Base-by-base conservation (phyloP, 345 rosid genomes). In the Carallia pectinifolia region DNA sequence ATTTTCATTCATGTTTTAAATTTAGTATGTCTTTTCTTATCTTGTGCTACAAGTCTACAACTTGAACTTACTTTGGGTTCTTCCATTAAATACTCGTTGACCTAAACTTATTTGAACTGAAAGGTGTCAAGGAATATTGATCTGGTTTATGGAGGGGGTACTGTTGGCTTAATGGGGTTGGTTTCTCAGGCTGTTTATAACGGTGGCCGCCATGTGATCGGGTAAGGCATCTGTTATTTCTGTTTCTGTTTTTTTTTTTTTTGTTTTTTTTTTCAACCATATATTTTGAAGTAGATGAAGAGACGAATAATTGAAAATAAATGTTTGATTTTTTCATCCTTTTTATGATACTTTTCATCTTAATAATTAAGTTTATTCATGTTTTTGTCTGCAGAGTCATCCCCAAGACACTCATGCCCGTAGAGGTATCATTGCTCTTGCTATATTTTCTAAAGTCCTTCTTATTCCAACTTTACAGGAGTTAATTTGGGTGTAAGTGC, bases 71-170 rank as follows among this genome's bases (percentile, higher is more conserved):
- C 60, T 23, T 55, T 55, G 33, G 60, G 12, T 23, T 17, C 33
- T 23, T 4, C 6, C 23, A 55, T 55, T 55, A 55, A 55, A 12
- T 17, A 52, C 39, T 53, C 2, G 23, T 53, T 53, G 59, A 55
- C 59, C 2, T 7, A 54, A 54, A 4, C 0, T 33, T 33, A 2
- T 52, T 50, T 64, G 12, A 6, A 4, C 7, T 5, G 16, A n/a
- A 16, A 93, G 98, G 98, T 93, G 10, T 70, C 90, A 29, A 93
- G 92, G 74, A 88, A 89, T 48, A 89, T 93, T 66, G 97, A 91
- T 76, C 90, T 93, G 64, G 97, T 93, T 65, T 93, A 93, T 78
- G 98, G 98, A 61, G 98, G 98, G 79, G 98, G 98, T 12, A 90
- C 97, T 79, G 74, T 90, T 58, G 98, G 98, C 13, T 73, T 93